Base-by-base conservation (phyloP, 2,329 filamentous ascomycete genomes). In the Trichoderma simmonsii region DNA sequence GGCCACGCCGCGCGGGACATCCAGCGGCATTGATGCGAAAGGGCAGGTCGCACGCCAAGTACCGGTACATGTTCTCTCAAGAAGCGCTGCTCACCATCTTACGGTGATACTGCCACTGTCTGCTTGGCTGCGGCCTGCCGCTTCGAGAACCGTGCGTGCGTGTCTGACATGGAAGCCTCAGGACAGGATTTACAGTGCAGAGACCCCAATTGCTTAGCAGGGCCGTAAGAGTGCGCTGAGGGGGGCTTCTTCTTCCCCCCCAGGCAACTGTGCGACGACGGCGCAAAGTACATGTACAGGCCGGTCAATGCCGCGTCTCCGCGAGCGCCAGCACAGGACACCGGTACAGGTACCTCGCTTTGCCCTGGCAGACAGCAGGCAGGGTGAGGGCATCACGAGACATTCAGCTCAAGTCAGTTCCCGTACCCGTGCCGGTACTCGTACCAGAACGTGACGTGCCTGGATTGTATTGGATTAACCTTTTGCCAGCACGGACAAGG, bases 311-410 rank as follows among this genome's bases (percentile, higher is more conserved):
- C 56, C 56, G 56, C 28, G 6, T 26, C 24, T 57, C 54, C 12
- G 24, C 54, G 54, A 57, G 15, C 18, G 9, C 15, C 15, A 24
- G 48, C 26, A 59, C 26, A 30, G 18, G 9, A 11, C 30, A 60
- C 57, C 3, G 43, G 62, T 54, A 51, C 43, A 32, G 62, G 43
- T 51, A 65, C 62, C 26, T 51, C 14, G 4, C 43, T 30, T 43
- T 12, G 63, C 24, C 63, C 30, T 48, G 48, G 63, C 63, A 66
- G 21, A 54, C 14, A n/a, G 63, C 63, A 30, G 34, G 36, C 51
- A 68, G 54, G 54, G 65, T 32, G 65, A 60, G 32, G 15, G 65
- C 43, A 60, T 68, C 65, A 68, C 65, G 54, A 68, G 54, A 60
- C 65, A 68, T 7, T 57, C 51, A n/a, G 32, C 64, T 57, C 28